Percentiles rank a stretch among this genome's conserved stretches.
Conservation (phyloP, 768 basidiomycete species). For the Fomitopsis serialis region DNA sequence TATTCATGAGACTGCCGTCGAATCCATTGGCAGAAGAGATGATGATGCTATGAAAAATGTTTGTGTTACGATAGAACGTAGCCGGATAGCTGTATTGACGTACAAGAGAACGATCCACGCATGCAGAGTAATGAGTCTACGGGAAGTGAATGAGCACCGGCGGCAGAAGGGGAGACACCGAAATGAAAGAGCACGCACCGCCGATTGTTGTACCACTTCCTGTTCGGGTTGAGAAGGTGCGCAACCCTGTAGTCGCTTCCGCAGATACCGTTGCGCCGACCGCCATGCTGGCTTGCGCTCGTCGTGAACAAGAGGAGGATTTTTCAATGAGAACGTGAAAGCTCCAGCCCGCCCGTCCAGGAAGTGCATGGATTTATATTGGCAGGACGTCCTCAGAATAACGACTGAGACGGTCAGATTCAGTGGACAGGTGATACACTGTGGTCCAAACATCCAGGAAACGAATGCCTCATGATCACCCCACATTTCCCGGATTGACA, state of each 20-base stretch:
- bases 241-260: conserved; percentile 33
- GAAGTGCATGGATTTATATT: conserved; percentile 12
- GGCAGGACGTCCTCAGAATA: not conserved
- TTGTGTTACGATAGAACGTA: not conserved
- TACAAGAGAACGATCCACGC: conserved; percentile 25
- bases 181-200: conserved; percentile 31
- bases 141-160: not conserved
- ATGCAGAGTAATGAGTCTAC: conserved; percentile 21
- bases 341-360: conserved; percentile 10
- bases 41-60: conserved; percentile 22
- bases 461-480: not conserved
- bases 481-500: conserved; percentile 3
- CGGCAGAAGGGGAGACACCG: not conserved
- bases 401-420: not conserved
- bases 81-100: not conserved
- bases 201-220: conserved; percentile 76
- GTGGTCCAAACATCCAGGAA: not conserved
- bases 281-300: conserved; percentile 40
- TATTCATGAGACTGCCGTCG: conserved; percentile 38
- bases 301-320: conserved; percentile 7
- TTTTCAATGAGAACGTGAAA: conserved; percentile 16
- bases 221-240: conserved; percentile 59
- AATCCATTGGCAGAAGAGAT: conserved; percentile 34
- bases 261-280: conserved; percentile 38
- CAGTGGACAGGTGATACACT: not conserved